Percentiles rank a stretch among this genome's conserved stretches.
These are phyloP conservation scores for Fraxinus paxiana DNA, from an alignment of 305 asterid genomes.

Conservation along the genomic window DNA sequence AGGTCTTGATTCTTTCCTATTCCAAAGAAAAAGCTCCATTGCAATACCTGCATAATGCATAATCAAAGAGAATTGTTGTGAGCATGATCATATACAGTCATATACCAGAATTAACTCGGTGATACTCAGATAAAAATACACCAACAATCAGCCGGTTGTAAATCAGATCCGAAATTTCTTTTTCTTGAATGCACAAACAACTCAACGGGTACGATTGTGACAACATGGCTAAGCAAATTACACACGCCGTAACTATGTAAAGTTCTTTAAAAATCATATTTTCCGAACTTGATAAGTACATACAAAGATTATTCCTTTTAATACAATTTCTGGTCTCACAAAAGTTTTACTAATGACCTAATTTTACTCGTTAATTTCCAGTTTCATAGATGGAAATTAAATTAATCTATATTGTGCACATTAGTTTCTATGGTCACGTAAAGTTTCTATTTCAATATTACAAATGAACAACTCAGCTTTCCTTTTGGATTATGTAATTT, in stretches of 20 bases:
- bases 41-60: slow-evolving; percentile 59
- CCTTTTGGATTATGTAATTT: background rate
- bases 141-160: background rate
- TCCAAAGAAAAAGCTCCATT: slow-evolving; percentile 63
- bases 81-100: background rate
- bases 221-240: background rate
- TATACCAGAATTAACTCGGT: background rate
- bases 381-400: background rate
- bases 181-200: slow-evolving; percentile 5
- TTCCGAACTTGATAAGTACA: background rate
- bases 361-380: background rate
- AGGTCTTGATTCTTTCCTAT: slow-evolving; percentile 23
- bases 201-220: background rate
- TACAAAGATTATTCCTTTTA: background rate
- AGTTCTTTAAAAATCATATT: background rate
- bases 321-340: background rate
- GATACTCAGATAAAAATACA: background rate
- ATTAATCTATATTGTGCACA: background rate
- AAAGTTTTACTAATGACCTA: background rate
- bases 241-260: background rate
- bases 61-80: background rate
- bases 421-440: background rate
- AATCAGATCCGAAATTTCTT: background rate
- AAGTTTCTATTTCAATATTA: background rate
- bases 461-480: background rate